Evolutionary conservation across 164 flowering plant species (phyloP).

Genomic region (Paratinospora sagittata): DNA sequence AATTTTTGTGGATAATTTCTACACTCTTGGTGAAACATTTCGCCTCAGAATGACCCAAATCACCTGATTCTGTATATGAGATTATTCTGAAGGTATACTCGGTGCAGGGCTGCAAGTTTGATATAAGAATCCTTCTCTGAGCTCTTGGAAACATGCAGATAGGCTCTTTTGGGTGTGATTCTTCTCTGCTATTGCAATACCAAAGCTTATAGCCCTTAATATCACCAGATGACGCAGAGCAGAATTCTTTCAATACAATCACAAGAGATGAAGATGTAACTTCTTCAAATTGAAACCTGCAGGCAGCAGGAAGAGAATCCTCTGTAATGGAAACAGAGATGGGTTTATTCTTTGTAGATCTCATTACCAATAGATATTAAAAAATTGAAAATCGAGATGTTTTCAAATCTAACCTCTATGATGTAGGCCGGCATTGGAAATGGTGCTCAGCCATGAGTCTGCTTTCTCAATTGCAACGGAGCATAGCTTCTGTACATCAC

Average conservation of each 20-base stretch:
- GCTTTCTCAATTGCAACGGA: slow-evolving; percentile 76
- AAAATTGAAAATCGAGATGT: neutral
- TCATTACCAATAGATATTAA: neutral
- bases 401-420: slow-evolving; percentile 37
- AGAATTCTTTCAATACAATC: slow-evolving; percentile 61
- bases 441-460: slow-evolving; percentile 53
- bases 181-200: slow-evolving; percentile 68
- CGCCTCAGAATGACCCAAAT: slow-evolving; percentile 85
- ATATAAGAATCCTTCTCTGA: slow-evolving; percentile 66
- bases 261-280: slow-evolving; percentile 67
- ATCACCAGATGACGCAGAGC: slow-evolving; percentile 29
- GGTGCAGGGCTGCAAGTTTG: slow-evolving; percentile 84
- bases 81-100: slow-evolving; percentile 76
- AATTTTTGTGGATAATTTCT: slow-evolving; percentile 57
- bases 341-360: slow-evolving; percentile 1
- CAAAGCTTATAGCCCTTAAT: slow-evolving; percentile 89
- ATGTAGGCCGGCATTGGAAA: slow-evolving; percentile 25
- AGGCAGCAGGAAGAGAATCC: slow-evolving; percentile 92
- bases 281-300: slow-evolving; percentile 84
- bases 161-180: slow-evolving; percentile 51
- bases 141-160: slow-evolving; percentile 49
- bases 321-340: slow-evolving; percentile 40
- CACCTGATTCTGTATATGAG: slow-evolving; percentile 78
- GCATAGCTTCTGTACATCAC: slow-evolving; percentile 81
- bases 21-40: slow-evolving; percentile 88